Base-by-base conservation (phyloP, 176 grass and related monocot genomes). In the Bothriochloa decipiens region DNA sequence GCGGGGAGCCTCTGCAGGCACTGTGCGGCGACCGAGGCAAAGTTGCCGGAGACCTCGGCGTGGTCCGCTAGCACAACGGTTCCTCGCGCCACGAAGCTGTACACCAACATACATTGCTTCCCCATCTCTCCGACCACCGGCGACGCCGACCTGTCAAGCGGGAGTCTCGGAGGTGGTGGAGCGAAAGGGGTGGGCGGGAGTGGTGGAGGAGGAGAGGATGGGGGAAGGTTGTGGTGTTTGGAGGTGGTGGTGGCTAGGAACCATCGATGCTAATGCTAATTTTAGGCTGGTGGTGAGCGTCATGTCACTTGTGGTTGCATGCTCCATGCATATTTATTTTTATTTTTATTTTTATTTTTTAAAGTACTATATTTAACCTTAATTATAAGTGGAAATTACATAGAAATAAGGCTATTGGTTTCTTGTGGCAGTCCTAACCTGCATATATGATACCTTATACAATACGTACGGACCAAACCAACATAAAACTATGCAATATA, bases 1-100 rank as follows among this genome's bases (percentile, higher is more conserved):
- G 94, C 11, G 0, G 94, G 94, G 76, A 96, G 94, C 67, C 93
- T 96, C 63, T 96, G 84, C 5, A 96, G 74, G 68, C 94, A 96
- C 39, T 93, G 81, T 10, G 83, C 80, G 1, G 94, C 88, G n/a
- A 93, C 77, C 63, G 91, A 75, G 81, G 91, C 87, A 40, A 96
- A 96, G 84, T 93, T 93, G 27, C 94, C 91, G 42, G 88, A 89
- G 81, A 81, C 85, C 88, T 96, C 91, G 17, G 88, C 81, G 77
- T 91, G 89, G 55, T 96, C 91, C 1, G 84, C 91, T n/a, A 96
- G 81, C 86, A 96, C 91, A 8, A 18, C 11, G 23, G 80, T 27
- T 25, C 91, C 91, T 9, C 88, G 89, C 15, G 88, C 94, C 68
- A 96, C 91, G 20, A 91, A 93, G 87, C 86, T 89, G 36, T 93